Conservation (phyloP, 2,329 filamentous ascomycete genomes). For the Penicillium concentricum region DNA sequence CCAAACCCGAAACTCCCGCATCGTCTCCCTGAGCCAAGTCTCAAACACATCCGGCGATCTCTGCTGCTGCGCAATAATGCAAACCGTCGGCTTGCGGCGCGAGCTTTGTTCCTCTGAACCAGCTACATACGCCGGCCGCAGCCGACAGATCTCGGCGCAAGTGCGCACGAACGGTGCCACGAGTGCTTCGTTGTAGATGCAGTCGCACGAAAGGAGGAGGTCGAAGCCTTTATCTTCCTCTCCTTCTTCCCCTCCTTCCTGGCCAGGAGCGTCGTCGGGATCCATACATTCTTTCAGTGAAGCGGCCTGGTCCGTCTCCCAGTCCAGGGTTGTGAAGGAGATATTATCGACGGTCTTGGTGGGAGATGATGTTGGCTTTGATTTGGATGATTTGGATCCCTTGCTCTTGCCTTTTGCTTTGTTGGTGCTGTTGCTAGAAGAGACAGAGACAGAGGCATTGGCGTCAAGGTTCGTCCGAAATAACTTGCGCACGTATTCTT, state of each 20-base stretch:
- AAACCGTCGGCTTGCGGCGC: constrained; percentile 57
- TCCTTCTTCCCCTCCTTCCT: constrained; percentile 22
- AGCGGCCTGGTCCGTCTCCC: constrained; percentile 62
- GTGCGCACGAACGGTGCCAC: constrained; percentile 79
- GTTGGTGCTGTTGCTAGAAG: constrained; percentile 1
- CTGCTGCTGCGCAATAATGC: constrained; percentile 84
- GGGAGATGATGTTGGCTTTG: not conserved
- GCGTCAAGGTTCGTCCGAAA: constrained; percentile 71
- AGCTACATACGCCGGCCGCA: constrained; percentile 46
- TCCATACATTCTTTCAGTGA: constrained; percentile 37
- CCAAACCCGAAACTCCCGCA: constrained; percentile 69
- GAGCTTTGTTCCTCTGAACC: constrained; percentile 13
- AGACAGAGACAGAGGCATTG: constrained; percentile 23
- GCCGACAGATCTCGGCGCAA: constrained; percentile 69
- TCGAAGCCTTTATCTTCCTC: constrained; percentile 58
- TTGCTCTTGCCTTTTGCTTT: constrained; percentile 7
- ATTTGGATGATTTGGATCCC: constrained; percentile 1
- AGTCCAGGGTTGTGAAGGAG: constrained; percentile 68
- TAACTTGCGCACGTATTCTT: constrained; percentile 76
- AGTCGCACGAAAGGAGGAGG: constrained; percentile 81
- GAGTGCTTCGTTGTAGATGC: constrained; percentile 89
- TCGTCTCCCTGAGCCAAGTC: constrained; percentile 71
- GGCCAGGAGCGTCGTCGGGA: not conserved
- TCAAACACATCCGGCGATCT: constrained; percentile 83
- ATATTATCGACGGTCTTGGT: constrained; percentile 42